Percentiles rank a stretch among this genome's conserved stretches.
Evolutionary conservation across 768 basidiomycete genomes (phyloP).

Genomic region (Kwoniella sp.): DNA sequence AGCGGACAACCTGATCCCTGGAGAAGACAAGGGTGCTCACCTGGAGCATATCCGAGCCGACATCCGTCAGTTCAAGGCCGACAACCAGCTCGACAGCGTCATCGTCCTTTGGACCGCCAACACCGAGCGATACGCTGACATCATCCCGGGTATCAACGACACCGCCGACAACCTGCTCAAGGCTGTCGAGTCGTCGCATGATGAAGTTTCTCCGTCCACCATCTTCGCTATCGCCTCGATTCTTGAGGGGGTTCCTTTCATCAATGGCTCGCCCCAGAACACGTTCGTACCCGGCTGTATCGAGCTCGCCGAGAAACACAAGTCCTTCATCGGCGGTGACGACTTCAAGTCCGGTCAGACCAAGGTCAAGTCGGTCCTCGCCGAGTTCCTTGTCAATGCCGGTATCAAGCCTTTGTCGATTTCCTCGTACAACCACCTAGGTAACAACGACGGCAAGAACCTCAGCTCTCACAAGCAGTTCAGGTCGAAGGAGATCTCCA

Average conservation of each 20-base stretch:
- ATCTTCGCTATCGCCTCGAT: conserved; percentile 93
- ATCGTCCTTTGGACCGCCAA: conserved; percentile 97
- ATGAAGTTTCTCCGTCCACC: conserved; percentile 93
- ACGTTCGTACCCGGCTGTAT: conserved; percentile 96
- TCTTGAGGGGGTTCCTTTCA: conserved; percentile 89
- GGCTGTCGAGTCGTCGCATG: conserved; percentile 76
- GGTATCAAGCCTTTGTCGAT: conserved; percentile 97
- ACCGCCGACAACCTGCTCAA: conserved; percentile 79
- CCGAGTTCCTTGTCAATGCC: conserved; percentile 97
- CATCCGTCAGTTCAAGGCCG: conserved; percentile 84
- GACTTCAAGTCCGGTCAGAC: conserved; percentile 98
- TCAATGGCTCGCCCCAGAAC: conserved; percentile 98
- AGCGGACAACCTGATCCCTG: conserved; percentile 87
- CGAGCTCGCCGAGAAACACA: conserved; percentile 78
- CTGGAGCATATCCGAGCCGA: conserved; percentile 88
- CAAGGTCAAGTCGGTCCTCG: conserved; percentile 81
- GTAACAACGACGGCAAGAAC: conserved; percentile 95
- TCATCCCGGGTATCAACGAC: conserved; percentile 92
- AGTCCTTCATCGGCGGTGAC: conserved; percentile 93
- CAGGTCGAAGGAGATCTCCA: conserved; percentile 97
- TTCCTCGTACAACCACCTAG: conserved; percentile 96
- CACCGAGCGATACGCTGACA: conserved; percentile 94
- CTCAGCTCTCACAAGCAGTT: conserved; percentile 86
- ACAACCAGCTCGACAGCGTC: conserved; percentile 76
- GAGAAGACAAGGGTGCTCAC: conserved; percentile 79